Evolutionary conservation across 2,329 filamentous ascomycete genomes (phyloP).

Genomic region (Drechmeria coniospora): DNA sequence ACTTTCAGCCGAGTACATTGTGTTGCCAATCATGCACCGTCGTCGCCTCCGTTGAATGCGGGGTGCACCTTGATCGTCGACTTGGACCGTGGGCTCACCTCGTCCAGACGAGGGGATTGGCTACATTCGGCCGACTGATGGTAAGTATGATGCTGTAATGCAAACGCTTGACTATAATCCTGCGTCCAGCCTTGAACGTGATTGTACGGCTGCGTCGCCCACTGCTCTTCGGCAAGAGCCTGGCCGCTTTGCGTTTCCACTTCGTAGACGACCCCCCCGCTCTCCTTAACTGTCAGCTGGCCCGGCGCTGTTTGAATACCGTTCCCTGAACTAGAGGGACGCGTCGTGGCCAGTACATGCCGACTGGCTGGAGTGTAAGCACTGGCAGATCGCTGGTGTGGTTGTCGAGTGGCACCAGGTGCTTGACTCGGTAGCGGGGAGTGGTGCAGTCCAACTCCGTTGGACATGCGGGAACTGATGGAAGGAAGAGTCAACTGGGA

Average conservation of each 20-base stretch:
- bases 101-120: slow-evolving; percentile 1
- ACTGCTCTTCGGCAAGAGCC: background rate
- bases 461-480: slow-evolving; percentile 9
- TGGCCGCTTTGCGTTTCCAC: slow-evolving; percentile 2
- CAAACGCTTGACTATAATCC: slow-evolving; percentile 1
- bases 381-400: slow-evolving; percentile 11
- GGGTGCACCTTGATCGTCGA: too few species aligned
- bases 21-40: too few species aligned
- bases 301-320: slow-evolving; percentile 1
- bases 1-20: too few species aligned
- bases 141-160: slow-evolving; percentile 1
- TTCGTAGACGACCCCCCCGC: slow-evolving; percentile 2
- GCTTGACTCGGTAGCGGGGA: background rate
- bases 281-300: slow-evolving; percentile 1
- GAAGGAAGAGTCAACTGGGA: slow-evolving; percentile 10
- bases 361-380: slow-evolving; percentile 7
- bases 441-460: background rate
- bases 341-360: slow-evolving; percentile 2
- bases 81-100: slow-evolving; percentile 3
- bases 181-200: slow-evolving; percentile 2
- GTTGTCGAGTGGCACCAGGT: slow-evolving; percentile 3
- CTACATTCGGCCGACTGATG: slow-evolving; percentile 1
- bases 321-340: slow-evolving; percentile 8
- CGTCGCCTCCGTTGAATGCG: too few species aligned
- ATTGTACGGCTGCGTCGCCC: background rate